Conservation (phyloP, 2,329 filamentous ascomycete species). For the Aspergillus aculeatus region DNA sequence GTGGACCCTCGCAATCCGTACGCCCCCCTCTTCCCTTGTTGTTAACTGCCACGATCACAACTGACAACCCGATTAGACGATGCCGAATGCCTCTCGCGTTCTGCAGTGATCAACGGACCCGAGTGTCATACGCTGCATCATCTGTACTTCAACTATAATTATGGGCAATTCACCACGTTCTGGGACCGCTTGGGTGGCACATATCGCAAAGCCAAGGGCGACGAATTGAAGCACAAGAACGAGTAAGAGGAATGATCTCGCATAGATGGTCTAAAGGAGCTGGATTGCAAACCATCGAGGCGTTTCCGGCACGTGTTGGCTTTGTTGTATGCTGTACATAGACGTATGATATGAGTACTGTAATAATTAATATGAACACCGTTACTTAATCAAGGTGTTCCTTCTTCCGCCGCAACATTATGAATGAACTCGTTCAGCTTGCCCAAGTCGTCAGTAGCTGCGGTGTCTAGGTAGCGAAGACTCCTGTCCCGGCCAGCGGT, state of each 20-base stretch:
- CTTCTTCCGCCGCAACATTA: slow-evolving; percentile 16
- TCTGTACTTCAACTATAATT: slow-evolving; percentile 86
- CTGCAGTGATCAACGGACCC: slow-evolving; percentile 83
- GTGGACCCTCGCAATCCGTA: slow-evolving; percentile 86
- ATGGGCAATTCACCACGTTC: slow-evolving; percentile 88
- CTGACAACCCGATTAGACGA: slow-evolving; percentile 55
- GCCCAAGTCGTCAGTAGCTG: slow-evolving; percentile 31
- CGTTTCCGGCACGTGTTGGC: neutral
- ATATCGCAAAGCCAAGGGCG: slow-evolving; percentile 24
- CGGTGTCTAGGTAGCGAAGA: slow-evolving; percentile 27
- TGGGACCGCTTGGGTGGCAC: slow-evolving; percentile 88
- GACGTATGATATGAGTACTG: neutral
- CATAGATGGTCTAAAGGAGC: neutral
- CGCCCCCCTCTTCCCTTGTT: slow-evolving; percentile 14
- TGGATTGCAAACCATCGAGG: neutral
- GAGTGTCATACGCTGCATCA: slow-evolving; percentile 97
- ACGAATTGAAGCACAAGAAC: slow-evolving; percentile 12
- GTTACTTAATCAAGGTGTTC: neutral
- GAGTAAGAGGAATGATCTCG: neutral
- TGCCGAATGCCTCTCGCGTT: slow-evolving; percentile 86
- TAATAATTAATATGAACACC: neutral
- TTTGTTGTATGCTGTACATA: slow-evolving; percentile 5
- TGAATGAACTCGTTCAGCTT: slow-evolving; percentile 33
- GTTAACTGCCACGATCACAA: neutral
- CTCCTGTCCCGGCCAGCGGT: slow-evolving; percentile 13